These are phyloP conservation scores for Fraxinus pennsylvanica DNA, from an alignment of 257 asterid genomes.

Conservation along the genomic window DNA sequence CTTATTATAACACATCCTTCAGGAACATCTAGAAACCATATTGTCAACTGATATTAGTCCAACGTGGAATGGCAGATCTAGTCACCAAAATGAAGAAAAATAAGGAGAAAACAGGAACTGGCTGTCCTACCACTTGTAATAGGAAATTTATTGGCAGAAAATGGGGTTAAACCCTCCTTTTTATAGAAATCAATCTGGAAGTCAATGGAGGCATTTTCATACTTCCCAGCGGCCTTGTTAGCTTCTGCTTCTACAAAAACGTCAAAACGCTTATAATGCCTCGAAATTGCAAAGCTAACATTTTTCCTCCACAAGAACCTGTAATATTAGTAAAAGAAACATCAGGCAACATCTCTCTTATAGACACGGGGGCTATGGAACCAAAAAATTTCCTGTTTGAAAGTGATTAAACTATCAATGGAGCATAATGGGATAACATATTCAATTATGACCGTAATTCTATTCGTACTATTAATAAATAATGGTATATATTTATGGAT, in stretches of 20 bases:
- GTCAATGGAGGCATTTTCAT: slow-evolving; percentile 80
- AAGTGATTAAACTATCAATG: neutral
- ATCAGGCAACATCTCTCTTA: neutral
- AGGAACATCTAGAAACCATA: slow-evolving; percentile 72
- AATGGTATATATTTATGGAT: neutral
- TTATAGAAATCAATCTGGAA: slow-evolving; percentile 85
- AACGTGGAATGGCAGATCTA: neutral
- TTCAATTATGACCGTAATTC: neutral
- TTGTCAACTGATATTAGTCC: slow-evolving; percentile 9
- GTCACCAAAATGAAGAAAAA: slow-evolving; percentile 1
- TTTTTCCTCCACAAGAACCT: slow-evolving; percentile 95
- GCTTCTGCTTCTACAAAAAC: slow-evolving; percentile 96
- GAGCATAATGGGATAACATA: neutral
- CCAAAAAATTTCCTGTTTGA: neutral
- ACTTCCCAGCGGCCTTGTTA: slow-evolving; percentile 88
- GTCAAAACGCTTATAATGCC: slow-evolving; percentile 86
- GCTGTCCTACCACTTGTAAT: slow-evolving; percentile 67
- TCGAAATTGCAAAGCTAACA: slow-evolving; percentile 88
- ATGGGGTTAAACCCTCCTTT: slow-evolving; percentile 83
- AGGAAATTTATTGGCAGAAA: slow-evolving; percentile 72
- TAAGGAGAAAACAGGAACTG: neutral
- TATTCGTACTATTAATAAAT: neutral
- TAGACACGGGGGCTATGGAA: neutral
- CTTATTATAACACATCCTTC: slow-evolving; percentile 90
- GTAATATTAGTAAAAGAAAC: slow-evolving; percentile 2